Evolutionary conservation across 1,139 yeast genomes (phyloP).

Genomic region (Kodamaea sp.): DNA sequence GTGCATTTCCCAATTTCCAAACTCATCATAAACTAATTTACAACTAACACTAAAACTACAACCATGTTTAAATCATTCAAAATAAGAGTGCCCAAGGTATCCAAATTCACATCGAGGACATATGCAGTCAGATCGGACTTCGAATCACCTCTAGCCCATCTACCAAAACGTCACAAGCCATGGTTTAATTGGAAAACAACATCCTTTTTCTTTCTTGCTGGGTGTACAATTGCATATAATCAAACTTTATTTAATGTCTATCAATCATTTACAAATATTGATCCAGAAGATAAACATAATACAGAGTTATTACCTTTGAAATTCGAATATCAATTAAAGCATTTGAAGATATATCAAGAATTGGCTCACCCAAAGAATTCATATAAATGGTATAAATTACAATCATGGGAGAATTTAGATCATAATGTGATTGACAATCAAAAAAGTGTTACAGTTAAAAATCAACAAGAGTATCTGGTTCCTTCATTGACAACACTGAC

Average conservation of each 20-base stretch:
- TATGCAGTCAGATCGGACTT: constrained; percentile 29
- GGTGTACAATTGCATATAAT: constrained; percentile 32
- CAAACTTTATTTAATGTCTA: constrained; percentile 34
- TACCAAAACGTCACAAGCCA: constrained; percentile 24
- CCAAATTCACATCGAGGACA: background rate
- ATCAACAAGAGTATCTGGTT: constrained; percentile 31
- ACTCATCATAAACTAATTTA: no score
- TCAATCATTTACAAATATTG: constrained; percentile 27
- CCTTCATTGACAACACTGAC: constrained; percentile 31
- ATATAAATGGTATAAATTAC: constrained; percentile 40
- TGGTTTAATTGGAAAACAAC: constrained; percentile 35
- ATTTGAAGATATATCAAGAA: constrained; percentile 50
- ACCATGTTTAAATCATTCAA: no score
- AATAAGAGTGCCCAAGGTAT: no score
- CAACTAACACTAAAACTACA: no score
- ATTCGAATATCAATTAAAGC: constrained; percentile 47
- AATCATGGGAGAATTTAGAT: constrained; percentile 62
- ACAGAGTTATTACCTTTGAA: constrained; percentile 17
- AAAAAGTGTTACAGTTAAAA: constrained; percentile 14
- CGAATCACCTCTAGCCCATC: constrained; percentile 37
- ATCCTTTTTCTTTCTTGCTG: constrained; percentile 25
- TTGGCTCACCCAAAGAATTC: constrained; percentile 38
- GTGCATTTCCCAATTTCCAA: no score
- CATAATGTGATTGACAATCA: constrained; percentile 34
- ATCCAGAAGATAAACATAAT: constrained; percentile 19